These are phyloP conservation scores for Sclerotinia subarctica DNA, from an alignment of 2,329 filamentous ascomycete genomes.

Conservation along the genomic window DNA sequence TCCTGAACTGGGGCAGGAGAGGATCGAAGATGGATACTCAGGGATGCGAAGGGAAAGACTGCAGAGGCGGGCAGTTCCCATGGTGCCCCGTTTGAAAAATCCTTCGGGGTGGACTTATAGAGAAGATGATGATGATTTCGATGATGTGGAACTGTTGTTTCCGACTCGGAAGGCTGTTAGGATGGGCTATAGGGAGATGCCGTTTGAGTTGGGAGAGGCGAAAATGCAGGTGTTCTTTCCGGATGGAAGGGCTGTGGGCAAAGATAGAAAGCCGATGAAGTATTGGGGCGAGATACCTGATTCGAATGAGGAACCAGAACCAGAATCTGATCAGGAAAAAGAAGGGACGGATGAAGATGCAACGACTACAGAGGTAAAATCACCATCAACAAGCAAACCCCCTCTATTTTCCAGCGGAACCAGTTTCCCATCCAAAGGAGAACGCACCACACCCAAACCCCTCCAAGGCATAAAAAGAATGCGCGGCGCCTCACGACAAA, in stretches of 20 bases:
- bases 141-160: neutral
- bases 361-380: neutral
- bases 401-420: too few species aligned
- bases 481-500: neutral
- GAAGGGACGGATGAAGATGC: neutral
- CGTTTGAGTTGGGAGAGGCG: neutral
- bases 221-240: neutral
- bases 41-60: neutral
- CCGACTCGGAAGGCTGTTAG: neutral
- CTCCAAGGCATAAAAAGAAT: neutral
- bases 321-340: too few species aligned
- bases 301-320: neutral
- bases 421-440: too few species aligned
- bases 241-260: neutral
- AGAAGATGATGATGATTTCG: constrained; percentile 3
- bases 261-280: neutral
- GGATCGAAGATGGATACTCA: rapidly evolving
- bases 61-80: neutral
- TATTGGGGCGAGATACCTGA: neutral
- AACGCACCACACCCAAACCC: neutral
- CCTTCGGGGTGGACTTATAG: neutral
- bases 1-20: neutral
- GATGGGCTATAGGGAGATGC: neutral
- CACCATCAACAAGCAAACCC: neutral
- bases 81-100: neutral